Conservation (phyloP, 2,329 filamentous ascomycete species). For the Dactylellina drechsleri region DNA sequence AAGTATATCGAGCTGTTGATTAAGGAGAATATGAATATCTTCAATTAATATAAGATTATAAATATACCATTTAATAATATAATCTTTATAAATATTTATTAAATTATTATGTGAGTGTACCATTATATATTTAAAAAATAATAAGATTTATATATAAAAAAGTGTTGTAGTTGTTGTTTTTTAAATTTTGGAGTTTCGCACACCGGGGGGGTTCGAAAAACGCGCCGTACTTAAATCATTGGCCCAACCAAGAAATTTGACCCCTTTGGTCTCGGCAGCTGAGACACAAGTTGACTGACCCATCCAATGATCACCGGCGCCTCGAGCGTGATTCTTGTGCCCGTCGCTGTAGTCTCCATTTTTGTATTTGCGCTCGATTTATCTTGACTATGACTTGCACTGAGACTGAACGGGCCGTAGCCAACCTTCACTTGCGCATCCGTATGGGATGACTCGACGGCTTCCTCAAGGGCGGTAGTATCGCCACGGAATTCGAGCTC, state of each 20-base stretch:
- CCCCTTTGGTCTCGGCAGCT: conserved; percentile 37
- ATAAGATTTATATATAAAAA: too few relatives aligned
- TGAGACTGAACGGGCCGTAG: conserved; percentile 33
- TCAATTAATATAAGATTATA: too few relatives aligned
- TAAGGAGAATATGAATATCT: too few relatives aligned
- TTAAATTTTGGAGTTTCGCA: too few relatives aligned
- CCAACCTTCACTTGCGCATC: conserved; percentile 30
- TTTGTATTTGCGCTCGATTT: conserved; percentile 27
- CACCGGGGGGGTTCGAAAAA: too few relatives aligned
- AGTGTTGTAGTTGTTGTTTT: too few relatives aligned
- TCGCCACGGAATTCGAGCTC: conserved; percentile 42
- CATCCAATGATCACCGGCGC: conserved; percentile 49
- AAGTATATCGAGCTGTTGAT: too few relatives aligned
- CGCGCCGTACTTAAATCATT: conserved; percentile 25
- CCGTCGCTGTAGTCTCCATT: conserved; percentile 38
- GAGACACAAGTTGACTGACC: conserved; percentile 42
- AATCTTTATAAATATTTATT: too few relatives aligned
- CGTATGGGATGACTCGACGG: conserved; percentile 23
- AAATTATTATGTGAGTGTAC: too few relatives aligned
- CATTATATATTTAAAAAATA: too few relatives aligned
- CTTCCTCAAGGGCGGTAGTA: conserved; percentile 27
- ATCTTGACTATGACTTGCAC: conserved; percentile 31
- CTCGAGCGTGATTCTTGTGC: conserved; percentile 42
- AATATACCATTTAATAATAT: too few relatives aligned
- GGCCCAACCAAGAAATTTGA: conserved; percentile 24